A percentile compares a stretch with the other conserved stretches of the same genome.
phyloP scores from a whole-genome alignment of 176 grass and related monocot genomes.

The Raddia distichophylla region DNA sequence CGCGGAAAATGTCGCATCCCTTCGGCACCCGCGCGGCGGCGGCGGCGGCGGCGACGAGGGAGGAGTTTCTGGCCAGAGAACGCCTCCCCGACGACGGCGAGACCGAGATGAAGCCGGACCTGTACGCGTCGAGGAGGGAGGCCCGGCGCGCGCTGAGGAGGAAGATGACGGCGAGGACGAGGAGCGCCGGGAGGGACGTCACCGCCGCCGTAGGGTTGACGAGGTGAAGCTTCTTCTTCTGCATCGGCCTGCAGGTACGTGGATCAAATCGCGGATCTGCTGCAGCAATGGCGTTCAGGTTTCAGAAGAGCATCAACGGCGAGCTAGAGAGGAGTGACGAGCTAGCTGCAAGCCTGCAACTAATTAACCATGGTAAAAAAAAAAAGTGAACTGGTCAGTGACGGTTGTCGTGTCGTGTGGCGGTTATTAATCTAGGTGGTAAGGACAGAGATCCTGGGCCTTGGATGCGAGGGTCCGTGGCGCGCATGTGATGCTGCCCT shows the following conservation, averaged over 20 bases:
- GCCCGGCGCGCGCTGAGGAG: not conserved
- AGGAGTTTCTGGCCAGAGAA: not conserved
- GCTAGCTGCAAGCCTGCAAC: not conserved
- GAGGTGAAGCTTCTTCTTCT: slow-evolving; percentile 47
- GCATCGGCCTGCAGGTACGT: slow-evolving; percentile 1
- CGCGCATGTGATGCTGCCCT: not conserved
- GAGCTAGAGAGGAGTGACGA: not conserved
- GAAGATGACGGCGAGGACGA: slow-evolving; percentile 28
- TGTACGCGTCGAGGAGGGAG: slow-evolving; percentile 5
- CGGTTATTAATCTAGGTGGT: not conserved
- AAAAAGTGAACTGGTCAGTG: not conserved
- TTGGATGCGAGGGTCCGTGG: not conserved
- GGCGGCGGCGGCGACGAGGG: not conserved
- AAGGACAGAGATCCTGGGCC: not conserved
- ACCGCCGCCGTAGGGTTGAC: not conserved
- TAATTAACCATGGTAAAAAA: not conserved
- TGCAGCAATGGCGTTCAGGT: not conserved
- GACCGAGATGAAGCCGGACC: not conserved
- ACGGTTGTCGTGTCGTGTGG: not conserved
- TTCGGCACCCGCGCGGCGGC: not conserved
- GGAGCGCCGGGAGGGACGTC: slow-evolving; percentile 25
- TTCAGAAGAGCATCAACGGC: not conserved
- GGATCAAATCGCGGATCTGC: not conserved
- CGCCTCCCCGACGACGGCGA: not conserved
- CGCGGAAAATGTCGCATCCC: slow-evolving; percentile 51